Base-by-base conservation (phyloP, 371 early-diverging fungal species). In the Haplosporangium sp. region DNA sequence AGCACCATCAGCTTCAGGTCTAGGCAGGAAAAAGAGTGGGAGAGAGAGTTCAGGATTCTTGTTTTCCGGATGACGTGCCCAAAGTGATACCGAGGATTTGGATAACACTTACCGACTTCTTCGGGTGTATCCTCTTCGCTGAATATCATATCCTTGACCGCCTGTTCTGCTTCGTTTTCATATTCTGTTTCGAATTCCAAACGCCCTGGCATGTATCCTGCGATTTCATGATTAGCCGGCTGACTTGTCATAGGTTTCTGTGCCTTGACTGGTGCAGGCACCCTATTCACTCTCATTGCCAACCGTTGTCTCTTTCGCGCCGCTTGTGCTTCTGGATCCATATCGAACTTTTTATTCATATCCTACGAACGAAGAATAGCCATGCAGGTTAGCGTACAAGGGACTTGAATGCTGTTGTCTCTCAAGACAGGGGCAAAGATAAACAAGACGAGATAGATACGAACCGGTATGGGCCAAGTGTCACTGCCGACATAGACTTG, bases 121-220 rank as follows among this genome's bases (percentile, higher is more conserved):
- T 96, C 95, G 5, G 87, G 86, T 12, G 92, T 81, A 70, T 97
- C 97, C 58, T 94, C 93, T 62, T 95, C 95, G 53, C 89, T 90
- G 75, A 98, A 94, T 18, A 90, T 85, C 88, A 99, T 89, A 64
- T 99, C 98, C 75, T 96, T 98, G 56, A 99, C 92, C 37, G 84
- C 74, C 37, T 89, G 87, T 85, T 99, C 99, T 2, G 98, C 96
- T 23, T 99, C 99, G 75, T 99, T 97, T 52, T 96, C 97, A 73
- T 91, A 89, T 82, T 99, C 99, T 7, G 90, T 87, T 67, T 99
- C 99, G 81, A 99, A 99, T 82, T 99, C 99, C 46, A 90, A 82
- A 51, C 99, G 94, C 23, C 94, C 93, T 5, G 99, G 98, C 99
- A 99, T 99, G 74, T 95, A 99, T 6, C 99, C 99, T 55, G 89